These are phyloP conservation scores for Botryobasidium botryosum DNA, from an alignment of 768 basidiomycete species.

Conservation along the genomic window DNA sequence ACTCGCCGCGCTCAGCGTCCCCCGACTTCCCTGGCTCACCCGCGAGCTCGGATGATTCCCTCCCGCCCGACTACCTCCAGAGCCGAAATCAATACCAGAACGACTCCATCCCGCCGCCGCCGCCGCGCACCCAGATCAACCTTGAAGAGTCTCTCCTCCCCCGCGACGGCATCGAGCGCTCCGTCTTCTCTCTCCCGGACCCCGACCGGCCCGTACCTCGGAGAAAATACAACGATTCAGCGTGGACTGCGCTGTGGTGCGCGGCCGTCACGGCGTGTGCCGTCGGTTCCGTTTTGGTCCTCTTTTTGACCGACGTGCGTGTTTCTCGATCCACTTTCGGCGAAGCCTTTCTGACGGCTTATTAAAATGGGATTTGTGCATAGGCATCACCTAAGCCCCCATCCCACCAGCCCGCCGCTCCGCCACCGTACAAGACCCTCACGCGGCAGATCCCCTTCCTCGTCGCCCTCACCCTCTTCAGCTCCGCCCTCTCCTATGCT, in stretches of 20 bases:
- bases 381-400: constrained; percentile 14
- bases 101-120: constrained; percentile 20
- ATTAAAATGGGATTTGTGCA: constrained; percentile 15
- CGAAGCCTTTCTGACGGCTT: constrained; percentile 17
- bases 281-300: constrained; percentile 44
- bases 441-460: constrained; percentile 65
- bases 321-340: background rate
- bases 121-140: constrained; percentile 6
- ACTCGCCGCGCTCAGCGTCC: constrained; percentile 15
- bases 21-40: constrained; percentile 16
- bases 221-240: constrained; percentile 57
- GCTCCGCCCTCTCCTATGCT: constrained; percentile 52
- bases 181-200: constrained; percentile 61
- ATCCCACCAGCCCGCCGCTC: constrained; percentile 13
- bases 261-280: constrained; percentile 40
- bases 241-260: constrained; percentile 55
- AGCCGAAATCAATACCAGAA: constrained; percentile 4
- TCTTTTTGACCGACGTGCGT: constrained; percentile 36
- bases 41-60: constrained; percentile 30
- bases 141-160: constrained; percentile 70
- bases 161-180: constrained; percentile 45
- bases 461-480: constrained; percentile 50
- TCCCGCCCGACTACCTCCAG: constrained; percentile 19
- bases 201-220: constrained; percentile 45
- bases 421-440: constrained; percentile 48